phyloP scores from a whole-genome alignment of 164 flowering plant species.

The Santalum album region DNA sequence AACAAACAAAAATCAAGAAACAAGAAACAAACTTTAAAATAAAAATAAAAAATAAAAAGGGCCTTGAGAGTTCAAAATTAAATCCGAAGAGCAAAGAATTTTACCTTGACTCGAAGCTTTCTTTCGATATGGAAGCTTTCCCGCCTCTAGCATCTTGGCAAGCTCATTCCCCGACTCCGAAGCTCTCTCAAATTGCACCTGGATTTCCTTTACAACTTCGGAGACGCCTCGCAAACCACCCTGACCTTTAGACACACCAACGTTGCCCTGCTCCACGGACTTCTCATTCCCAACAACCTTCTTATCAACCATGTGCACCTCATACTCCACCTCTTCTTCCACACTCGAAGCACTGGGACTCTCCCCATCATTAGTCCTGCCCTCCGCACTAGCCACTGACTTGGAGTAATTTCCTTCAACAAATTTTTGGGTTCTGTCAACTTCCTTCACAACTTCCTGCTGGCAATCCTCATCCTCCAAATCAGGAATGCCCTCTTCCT shows the following conservation, averaged over 20 bases:
- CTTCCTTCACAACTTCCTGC: constrained; percentile 76
- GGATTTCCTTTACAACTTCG: constrained; percentile 61
- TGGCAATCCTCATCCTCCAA: constrained; percentile 49
- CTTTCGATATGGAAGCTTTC: constrained; percentile 63
- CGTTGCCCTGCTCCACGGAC: constrained; percentile 29
- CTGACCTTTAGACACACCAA: constrained; percentile 21
- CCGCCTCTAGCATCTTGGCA: constrained; percentile 75
- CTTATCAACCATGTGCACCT: constrained; percentile 74
- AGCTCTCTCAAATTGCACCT: constrained; percentile 67
- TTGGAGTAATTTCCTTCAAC: constrained; percentile 20
- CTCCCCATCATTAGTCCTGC: constrained; percentile 8
- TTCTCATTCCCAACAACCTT: constrained; percentile 46
- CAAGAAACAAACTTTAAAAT: no score
- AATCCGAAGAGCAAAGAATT: not conserved
- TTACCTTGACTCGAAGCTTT: constrained; percentile 52
- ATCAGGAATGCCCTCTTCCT: constrained; percentile 5
- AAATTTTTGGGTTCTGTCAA: constrained; percentile 50
- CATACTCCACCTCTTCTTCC: constrained; percentile 41
- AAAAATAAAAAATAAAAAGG: no score
- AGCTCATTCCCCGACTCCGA: constrained; percentile 65
- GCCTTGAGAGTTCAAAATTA: no score
- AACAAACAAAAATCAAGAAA: no score
- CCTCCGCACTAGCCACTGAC: not conserved
- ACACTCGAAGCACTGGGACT: constrained; percentile 38
- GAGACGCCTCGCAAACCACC: constrained; percentile 28